Evolutionary conservation across 345 rosid genomes (phyloP).

Genomic region (Lepidium aucheri): DNA sequence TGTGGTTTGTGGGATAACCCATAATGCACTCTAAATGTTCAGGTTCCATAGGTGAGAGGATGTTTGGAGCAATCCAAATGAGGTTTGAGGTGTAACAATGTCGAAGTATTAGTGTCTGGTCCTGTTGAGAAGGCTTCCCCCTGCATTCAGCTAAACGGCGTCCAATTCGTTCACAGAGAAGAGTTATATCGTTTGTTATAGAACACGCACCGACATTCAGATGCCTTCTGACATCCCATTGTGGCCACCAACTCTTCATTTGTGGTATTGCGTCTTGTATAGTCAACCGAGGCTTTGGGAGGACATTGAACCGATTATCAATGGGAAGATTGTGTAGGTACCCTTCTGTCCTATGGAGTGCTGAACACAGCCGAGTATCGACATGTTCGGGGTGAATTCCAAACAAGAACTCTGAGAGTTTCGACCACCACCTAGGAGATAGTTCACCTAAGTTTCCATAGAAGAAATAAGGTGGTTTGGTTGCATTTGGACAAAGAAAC

Average conservation of each 20-base stretch:
- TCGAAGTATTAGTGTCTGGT: slow-evolving; percentile 49
- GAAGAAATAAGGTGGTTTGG: slow-evolving; percentile 69
- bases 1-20: slow-evolving; percentile 73
- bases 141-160: slow-evolving; percentile 37
- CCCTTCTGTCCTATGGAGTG: slow-evolving; percentile 76
- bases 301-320: slow-evolving; percentile 45
- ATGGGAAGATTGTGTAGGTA: slow-evolving; percentile 80
- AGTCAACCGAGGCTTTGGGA: slow-evolving; percentile 50
- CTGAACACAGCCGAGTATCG: slow-evolving; percentile 50
- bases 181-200: slow-evolving; percentile 30
- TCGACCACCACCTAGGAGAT: slow-evolving; percentile 46
- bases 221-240: slow-evolving; percentile 86
- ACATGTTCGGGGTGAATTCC: slow-evolving; percentile 66
- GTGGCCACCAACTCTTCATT: slow-evolving; percentile 83
- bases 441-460: slow-evolving; percentile 54
- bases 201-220: slow-evolving; percentile 32
- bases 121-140: slow-evolving; percentile 48
- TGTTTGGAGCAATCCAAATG: slow-evolving; percentile 63
- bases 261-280: slow-evolving; percentile 59
- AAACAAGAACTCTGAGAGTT: slow-evolving; percentile 53
- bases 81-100: slow-evolving; percentile 52
- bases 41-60: slow-evolving; percentile 48
- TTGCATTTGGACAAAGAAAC: slow-evolving; percentile 36
- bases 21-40: slow-evolving; percentile 60
- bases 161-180: slow-evolving; percentile 56